These are phyloP conservation scores for Populus hybrid DNA, from an alignment of 441 rosid genomes.

Conservation along the genomic window DNA sequence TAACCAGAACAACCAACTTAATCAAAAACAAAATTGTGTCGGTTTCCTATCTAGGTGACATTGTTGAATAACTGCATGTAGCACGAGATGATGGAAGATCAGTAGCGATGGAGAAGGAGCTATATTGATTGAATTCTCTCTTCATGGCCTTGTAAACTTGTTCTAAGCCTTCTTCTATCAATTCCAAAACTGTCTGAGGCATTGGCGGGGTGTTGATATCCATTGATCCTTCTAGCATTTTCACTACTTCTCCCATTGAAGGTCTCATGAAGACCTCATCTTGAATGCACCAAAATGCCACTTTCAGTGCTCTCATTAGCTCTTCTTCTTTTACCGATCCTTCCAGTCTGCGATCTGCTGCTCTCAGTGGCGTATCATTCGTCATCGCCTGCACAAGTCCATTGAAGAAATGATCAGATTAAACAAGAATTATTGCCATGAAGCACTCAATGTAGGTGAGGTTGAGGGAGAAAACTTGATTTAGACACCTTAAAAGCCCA, in stretches of 20 bases:
- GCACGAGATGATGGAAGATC: slow-evolving; percentile 50
- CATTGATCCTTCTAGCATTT: slow-evolving; percentile 67
- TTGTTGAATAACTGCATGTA: slow-evolving; percentile 76
- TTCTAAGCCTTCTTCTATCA: slow-evolving; percentile 80
- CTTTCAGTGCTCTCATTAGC: slow-evolving; percentile 56
- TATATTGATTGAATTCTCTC: slow-evolving; percentile 48
- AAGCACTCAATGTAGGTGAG: background rate
- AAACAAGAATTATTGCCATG: background rate
- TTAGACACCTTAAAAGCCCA: slow-evolving; percentile 73
- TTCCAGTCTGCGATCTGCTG: slow-evolving; percentile 51
- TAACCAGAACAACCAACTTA: too few relatives aligned
- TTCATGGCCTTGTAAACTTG: slow-evolving; percentile 78
- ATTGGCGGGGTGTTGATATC: slow-evolving; percentile 58
- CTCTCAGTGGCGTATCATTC: slow-evolving; percentile 51
- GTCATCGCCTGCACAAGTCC: slow-evolving; percentile 43
- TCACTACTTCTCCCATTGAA: slow-evolving; percentile 88
- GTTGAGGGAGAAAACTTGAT: background rate
- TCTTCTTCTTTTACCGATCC: slow-evolving; percentile 71
- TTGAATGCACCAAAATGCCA: slow-evolving; percentile 88
- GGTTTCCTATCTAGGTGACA: slow-evolving; percentile 70
- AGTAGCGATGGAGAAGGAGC: slow-evolving; percentile 46
- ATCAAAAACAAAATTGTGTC: too few relatives aligned
- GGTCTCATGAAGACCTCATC: slow-evolving; percentile 74
- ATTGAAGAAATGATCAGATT: background rate
- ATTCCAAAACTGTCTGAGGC: slow-evolving; percentile 77